Evolutionary conservation across 176 grass and related monocot genomes (phyloP), one percentile per base, ranked within the genome.

Genomic region (Rhynchospora breviuscula): DNA sequence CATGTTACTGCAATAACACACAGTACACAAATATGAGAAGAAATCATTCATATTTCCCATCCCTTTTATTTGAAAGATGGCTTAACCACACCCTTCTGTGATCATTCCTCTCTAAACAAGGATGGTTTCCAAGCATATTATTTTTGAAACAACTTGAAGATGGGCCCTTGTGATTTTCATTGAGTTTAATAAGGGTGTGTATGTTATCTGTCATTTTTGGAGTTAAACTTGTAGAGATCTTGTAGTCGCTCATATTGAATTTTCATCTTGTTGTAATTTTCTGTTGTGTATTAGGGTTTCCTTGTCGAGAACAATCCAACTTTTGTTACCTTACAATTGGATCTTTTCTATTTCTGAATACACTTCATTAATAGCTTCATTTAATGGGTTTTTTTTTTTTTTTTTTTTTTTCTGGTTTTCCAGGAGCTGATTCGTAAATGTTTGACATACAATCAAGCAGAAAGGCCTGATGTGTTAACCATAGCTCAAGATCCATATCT

Each of bases 371-470:
- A 81, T 76, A 57, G 8, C 29, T 68, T 84, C 18, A 59, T 86
- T 35, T 85, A 23, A 85, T 61, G 81, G 66, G 22, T 17, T 80
- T 85, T 40, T 40, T 40, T 35, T 35, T 35, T 35, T 35, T 35
- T 1, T 35, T 35, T 1, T 35, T 35, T 40, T 40, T 40, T 25
- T 76, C 14, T 78, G 60, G 19, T 46, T 88, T 81, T 10, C 56
- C 91, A 96, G 97, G 97, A 99, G 80, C 78, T 99, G 60, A 94
- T 99, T 70, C 91, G 91, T 53, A 88, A 90, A 58, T 99, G 97
- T 83, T 86, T 99, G 88, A 92, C 97, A 79, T 99, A 99, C 87
- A 93, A 99, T 63, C 97, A 99, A 90, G 87, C 86, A 33, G 97
- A 95, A 73, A 93, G 97, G 59, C 97, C 93, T 67, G 97, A 99